A percentile compares a stretch with the other conserved stretches of the same genome.
These are phyloP conservation scores for Zanthoxylum bungeanum DNA, from an alignment of 345 rosid genomes.

Conservation along the genomic window DNA sequence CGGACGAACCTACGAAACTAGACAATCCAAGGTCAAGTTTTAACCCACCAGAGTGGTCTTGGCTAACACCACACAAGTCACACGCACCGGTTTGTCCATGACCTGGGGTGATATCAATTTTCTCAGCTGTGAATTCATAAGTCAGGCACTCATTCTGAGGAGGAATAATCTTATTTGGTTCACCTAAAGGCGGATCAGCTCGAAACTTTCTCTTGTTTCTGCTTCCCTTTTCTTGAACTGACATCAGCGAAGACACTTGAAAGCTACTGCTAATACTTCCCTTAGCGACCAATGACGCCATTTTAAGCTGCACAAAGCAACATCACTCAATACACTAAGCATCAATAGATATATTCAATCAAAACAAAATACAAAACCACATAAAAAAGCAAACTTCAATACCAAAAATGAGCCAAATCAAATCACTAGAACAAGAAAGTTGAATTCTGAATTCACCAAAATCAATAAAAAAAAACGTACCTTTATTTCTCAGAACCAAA, in stretches of 20 bases:
- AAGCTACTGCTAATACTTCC: slow-evolving; percentile 34
- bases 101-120: slow-evolving; percentile 37
- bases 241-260: slow-evolving; percentile 42
- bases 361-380: not conserved
- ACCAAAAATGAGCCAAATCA: slow-evolving; percentile 8
- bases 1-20: slow-evolving; percentile 30
- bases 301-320: slow-evolving; percentile 41
- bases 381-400: not conserved
- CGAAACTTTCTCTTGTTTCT: slow-evolving; percentile 84
- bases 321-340: slow-evolving; percentile 1
- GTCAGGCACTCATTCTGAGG: slow-evolving; percentile 36
- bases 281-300: slow-evolving; percentile 64
- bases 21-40: slow-evolving; percentile 63
- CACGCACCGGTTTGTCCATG: slow-evolving; percentile 40
- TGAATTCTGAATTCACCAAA: slow-evolving; percentile 8
- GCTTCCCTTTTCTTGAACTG: slow-evolving; percentile 77
- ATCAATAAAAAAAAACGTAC: not conserved
- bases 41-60: slow-evolving; percentile 46
- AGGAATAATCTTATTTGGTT: slow-evolving; percentile 30
- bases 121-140: slow-evolving; percentile 73
- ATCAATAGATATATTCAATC: not conserved
- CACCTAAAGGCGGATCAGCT: slow-evolving; percentile 72
- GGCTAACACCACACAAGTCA: slow-evolving; percentile 44
- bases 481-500: slow-evolving; percentile 16
- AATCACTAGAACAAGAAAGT: not conserved